Conservation (phyloP, 176 grass and related monocot genomes). For the Avena eriantha region DNA sequence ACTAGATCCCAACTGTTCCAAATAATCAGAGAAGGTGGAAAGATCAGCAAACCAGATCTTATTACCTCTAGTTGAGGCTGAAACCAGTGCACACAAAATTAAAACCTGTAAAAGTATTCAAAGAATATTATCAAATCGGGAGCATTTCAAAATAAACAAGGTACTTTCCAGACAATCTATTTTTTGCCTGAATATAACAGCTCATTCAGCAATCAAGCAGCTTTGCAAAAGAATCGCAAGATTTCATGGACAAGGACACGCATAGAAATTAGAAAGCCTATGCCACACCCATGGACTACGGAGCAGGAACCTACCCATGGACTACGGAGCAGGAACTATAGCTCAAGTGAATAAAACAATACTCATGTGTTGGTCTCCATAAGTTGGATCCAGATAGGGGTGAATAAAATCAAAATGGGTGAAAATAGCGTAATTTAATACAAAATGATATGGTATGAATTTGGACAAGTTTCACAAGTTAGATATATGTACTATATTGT, state of each 20-base stretch:
- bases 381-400: not conserved
- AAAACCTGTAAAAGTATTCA: not conserved
- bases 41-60: not conserved
- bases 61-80: not conserved
- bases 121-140: not conserved
- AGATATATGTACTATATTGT: not conserved
- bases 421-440: not conserved
- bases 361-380: not conserved
- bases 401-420: not conserved
- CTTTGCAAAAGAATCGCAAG: not conserved
- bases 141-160: not conserved
- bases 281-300: not conserved
- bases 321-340: no score
- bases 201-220: not conserved
- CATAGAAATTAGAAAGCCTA: not conserved
- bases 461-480: not conserved
- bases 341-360: not conserved
- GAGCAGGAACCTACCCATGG: not conserved
- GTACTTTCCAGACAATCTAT: not conserved
- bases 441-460: not conserved
- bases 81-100: not conserved
- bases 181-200: not conserved
- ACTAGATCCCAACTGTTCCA: not conserved
- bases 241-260: not conserved
- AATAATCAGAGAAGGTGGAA: conserved; percentile 15